Percentiles rank a stretch among this genome's conserved stretches.
Evolutionary conservation across 2,329 filamentous ascomycete genomes (phyloP).

Genomic region (Pseudocercospora fuligena): DNA sequence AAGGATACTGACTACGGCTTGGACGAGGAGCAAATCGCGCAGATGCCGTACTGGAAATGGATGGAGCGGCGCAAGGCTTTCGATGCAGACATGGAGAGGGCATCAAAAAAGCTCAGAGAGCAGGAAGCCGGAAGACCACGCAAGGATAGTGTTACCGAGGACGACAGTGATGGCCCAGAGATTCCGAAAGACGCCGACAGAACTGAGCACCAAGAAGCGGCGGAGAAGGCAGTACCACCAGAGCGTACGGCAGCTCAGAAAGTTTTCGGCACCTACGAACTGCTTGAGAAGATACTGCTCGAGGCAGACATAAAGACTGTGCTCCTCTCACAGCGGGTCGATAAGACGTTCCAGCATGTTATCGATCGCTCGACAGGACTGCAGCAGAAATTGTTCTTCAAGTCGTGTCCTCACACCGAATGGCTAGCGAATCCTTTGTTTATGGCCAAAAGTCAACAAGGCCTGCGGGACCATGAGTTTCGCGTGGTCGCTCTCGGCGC

Average conservation of each 20-base stretch:
- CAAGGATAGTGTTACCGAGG: neutral
- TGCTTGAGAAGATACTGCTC: slow-evolving; percentile 22
- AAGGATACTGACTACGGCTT: neutral
- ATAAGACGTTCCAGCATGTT: slow-evolving; percentile 21
- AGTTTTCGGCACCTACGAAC: slow-evolving; percentile 21
- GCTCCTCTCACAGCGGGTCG: slow-evolving; percentile 14
- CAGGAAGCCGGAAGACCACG: neutral
- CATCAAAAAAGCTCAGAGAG: neutral
- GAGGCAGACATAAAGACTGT: slow-evolving; percentile 3
- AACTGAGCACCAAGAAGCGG: neutral
- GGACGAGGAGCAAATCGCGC: neutral
- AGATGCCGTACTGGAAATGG: neutral
- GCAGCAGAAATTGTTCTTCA: slow-evolving; percentile 19
- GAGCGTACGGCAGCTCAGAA: neutral
- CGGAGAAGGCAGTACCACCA: neutral
- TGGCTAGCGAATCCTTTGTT: neutral
- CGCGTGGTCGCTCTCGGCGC: too few relatives aligned
- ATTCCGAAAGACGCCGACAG: neutral
- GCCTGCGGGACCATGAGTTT: too few relatives aligned
- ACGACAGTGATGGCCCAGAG: neutral
- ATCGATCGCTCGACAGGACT: slow-evolving; percentile 17
- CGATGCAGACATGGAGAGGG: neutral
- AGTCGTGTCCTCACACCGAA: neutral
- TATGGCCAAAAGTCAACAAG: too few relatives aligned
- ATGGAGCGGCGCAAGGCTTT: neutral